These are phyloP conservation scores for Tetracladium maxilliforme DNA, from an alignment of 2,329 filamentous ascomycete genomes.

Conservation along the genomic window DNA sequence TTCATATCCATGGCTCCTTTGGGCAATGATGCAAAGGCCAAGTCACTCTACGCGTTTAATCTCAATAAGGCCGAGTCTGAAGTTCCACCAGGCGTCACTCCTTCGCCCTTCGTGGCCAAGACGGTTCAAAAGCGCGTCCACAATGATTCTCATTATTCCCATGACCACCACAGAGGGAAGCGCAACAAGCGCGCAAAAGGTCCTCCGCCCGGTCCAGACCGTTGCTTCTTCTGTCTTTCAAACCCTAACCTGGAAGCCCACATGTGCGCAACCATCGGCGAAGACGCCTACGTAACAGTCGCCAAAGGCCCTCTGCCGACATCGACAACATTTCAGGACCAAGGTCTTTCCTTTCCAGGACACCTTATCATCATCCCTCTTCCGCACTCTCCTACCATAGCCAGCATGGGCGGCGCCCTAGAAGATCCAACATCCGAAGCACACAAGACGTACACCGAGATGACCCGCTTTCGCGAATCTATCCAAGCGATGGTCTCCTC, in stretches of 20 bases:
- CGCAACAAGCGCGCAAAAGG: conserved; percentile 27
- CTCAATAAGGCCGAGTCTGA: conserved; percentile 49
- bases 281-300: conserved; percentile 77
- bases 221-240: conserved; percentile 92
- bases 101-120: conserved; percentile 50
- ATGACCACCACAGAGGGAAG: conserved; percentile 27
- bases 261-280: conserved; percentile 79
- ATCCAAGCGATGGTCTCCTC: conserved; percentile 67
- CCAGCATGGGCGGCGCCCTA: conserved; percentile 41
- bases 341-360: conserved; percentile 59
- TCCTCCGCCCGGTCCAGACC: conserved; percentile 54
- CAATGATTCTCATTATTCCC: conserved; percentile 22
- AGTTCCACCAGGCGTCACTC: conserved; percentile 57
- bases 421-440: conserved; percentile 39
- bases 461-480: conserved; percentile 64
- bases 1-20: conserved; percentile 82
- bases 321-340: conserved; percentile 45
- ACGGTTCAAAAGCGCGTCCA: conserved; percentile 46
- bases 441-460: conserved; percentile 55
- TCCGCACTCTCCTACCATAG: conserved; percentile 63
- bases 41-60: conserved; percentile 65
- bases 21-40: conserved; percentile 63
- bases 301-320: conserved; percentile 81
- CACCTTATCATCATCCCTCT: conserved; percentile 90
- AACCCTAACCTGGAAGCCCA: conserved; percentile 75